A percentile compares a stretch with the other conserved stretches of the same genome.
Conservation (phyloP, 805 yeast species). For the Kuraishia hungarica region DNA sequence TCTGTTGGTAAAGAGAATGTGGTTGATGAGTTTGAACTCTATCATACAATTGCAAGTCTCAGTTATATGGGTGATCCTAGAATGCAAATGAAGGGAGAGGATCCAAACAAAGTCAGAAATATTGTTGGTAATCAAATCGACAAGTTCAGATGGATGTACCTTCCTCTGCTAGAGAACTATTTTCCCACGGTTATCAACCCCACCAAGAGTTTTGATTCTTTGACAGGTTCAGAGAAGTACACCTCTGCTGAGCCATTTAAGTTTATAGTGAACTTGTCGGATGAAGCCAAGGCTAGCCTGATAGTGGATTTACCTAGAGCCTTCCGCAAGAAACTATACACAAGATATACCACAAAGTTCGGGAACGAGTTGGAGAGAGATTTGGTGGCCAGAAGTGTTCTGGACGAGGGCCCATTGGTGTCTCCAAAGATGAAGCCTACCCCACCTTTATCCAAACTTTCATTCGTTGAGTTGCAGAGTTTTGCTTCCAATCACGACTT, state of each 20-base stretch:
- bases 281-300: slow-evolving; percentile 29
- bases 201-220: background rate
- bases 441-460: slow-evolving; percentile 5
- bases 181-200: slow-evolving; percentile 22
- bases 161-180: slow-evolving; percentile 46
- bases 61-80: slow-evolving; percentile 91
- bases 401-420: slow-evolving; percentile 6
- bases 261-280: slow-evolving; percentile 21
- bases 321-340: slow-evolving; percentile 34
- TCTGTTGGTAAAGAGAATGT: slow-evolving; percentile 18
- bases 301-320: slow-evolving; percentile 40
- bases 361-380: slow-evolving; percentile 19
- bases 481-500: slow-evolving; percentile 9
- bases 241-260: background rate
- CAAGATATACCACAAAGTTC: slow-evolving; percentile 13
- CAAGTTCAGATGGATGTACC: slow-evolving; percentile 63
- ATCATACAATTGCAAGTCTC: slow-evolving; percentile 65
- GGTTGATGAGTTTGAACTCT: slow-evolving; percentile 59
- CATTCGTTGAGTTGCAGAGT: slow-evolving; percentile 19
- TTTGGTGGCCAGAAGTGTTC: slow-evolving; percentile 17
- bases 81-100: slow-evolving; percentile 80
- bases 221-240: background rate
- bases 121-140: slow-evolving; percentile 72
- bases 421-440: background rate
- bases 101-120: slow-evolving; percentile 80